phyloP scores from a whole-genome alignment of 441 rosid species.

The Aquilaria agallochum region DNA sequence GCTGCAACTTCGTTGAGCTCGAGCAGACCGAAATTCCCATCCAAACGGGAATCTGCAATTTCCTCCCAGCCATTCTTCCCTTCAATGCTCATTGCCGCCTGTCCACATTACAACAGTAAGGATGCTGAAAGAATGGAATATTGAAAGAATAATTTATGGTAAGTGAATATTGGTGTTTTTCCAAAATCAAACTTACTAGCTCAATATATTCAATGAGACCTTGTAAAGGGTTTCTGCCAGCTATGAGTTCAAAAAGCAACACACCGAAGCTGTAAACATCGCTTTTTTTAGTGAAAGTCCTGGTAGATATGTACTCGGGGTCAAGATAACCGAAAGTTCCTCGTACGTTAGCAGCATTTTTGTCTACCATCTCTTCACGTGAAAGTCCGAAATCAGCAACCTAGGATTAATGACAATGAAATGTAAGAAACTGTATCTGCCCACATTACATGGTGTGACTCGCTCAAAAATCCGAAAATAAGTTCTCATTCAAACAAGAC shows the following conservation, averaged over 20 bases:
- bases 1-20: conserved; percentile 88
- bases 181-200: conserved; percentile 47
- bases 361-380: conserved; percentile 90
- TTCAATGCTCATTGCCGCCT: conserved; percentile 91
- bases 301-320: conserved; percentile 89
- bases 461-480: too few relatives aligned
- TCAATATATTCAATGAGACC: conserved; percentile 96
- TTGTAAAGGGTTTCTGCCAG: conserved; percentile 92
- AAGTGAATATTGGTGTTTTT: conserved; percentile 2
- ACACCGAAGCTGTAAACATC: conserved; percentile 97
- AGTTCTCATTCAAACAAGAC: neutral
- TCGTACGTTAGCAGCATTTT: conserved; percentile 66
- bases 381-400: conserved; percentile 99
- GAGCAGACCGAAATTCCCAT: conserved; percentile 60
- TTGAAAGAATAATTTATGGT: neutral
- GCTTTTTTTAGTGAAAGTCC: conserved; percentile 85
- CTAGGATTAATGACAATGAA: conserved; percentile 26
- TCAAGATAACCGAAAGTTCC: conserved; percentile 98
- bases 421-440: neutral
- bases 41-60: conserved; percentile 76
- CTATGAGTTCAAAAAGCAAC: conserved; percentile 88
- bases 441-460: too few relatives aligned
- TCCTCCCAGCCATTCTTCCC: conserved; percentile 97
- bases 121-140: neutral
- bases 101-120: neutral